Conservation (phyloP, 495 filamentous ascomycete genomes). For the Chaetomidium leptoderma region DNA sequence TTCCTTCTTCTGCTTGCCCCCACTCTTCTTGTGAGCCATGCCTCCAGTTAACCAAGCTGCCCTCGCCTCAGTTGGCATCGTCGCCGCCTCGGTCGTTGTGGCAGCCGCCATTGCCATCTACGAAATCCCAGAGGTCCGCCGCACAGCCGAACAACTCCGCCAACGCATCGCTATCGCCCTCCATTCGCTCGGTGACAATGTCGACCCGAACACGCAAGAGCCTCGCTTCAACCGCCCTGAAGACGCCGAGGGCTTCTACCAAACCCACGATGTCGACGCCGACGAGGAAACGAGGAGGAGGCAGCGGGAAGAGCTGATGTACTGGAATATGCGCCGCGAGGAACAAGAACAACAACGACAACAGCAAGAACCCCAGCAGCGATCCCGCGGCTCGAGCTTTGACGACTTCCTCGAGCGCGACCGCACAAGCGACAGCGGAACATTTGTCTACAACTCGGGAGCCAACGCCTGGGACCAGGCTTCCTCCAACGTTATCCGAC, state of each 20-base stretch:
- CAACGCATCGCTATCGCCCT: constrained; percentile 74
- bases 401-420: constrained; percentile 52
- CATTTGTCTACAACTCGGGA: constrained; percentile 51
- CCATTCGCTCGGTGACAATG: constrained; percentile 70
- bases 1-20: not conserved
- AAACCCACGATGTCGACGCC: constrained; percentile 55
- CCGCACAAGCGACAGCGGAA: constrained; percentile 40
- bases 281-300: constrained; percentile 62
- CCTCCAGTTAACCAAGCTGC: constrained; percentile 47
- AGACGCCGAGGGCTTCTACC: constrained; percentile 54
- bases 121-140: constrained; percentile 74
- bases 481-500: constrained; percentile 41
- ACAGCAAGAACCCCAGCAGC: constrained; percentile 22
- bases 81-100: constrained; percentile 69
- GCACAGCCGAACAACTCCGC: constrained; percentile 69
- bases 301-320: constrained; percentile 69
- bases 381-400: constrained; percentile 39
- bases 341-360: constrained; percentile 36
- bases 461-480: constrained; percentile 32
- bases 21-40: constrained; percentile 28
- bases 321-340: constrained; percentile 52
- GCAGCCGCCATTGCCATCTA: constrained; percentile 82
- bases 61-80: constrained; percentile 63
- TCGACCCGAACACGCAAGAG: constrained; percentile 54
- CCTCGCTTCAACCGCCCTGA: constrained; percentile 55